Base-by-base conservation (phyloP, 345 rosid genomes). In the Citrus maxima region DNA sequence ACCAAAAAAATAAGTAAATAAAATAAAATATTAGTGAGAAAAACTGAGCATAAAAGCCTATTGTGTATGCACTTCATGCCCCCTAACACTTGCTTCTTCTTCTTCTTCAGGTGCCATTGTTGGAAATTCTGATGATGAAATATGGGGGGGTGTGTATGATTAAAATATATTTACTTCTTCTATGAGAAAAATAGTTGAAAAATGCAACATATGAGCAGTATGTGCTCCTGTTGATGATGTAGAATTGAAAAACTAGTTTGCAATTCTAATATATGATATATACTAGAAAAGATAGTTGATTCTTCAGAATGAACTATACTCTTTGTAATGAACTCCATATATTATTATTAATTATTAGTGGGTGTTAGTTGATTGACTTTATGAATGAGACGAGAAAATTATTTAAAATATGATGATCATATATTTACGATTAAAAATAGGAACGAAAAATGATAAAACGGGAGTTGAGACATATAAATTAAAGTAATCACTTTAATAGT, bases 51-150 rank as follows among this genome's bases (percentile, higher is more conserved):
- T n/a, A 18, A n/a, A 38, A 62, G 67, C 63, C 10, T 62, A 12
- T 28, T 74, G 1, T 10, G 6, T 64, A 46, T n/a, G 18, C 42
- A 27, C 21, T 75, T 62, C 34, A 22, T 22, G 60, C 42, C 10
- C 10, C 2, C 1, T 27, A 61, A 75, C 61, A 6, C 40, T 6
- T 32, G 5, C n/a, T n/a, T n/a, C 55, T 59, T 59, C 54, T 59
- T 18, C 60, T n/a, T 72, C 76, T 73, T 73, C 76, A 56, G 76
- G 65, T 28, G 61, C 40, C 42, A 32, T 54, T 5, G 62, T 22
- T 35, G 46, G 27, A 22, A 37, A 34, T 21, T 34, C 70, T 35
- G 46, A 35, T 34, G 25, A 16, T 64, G 69, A 66, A 66, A 10
- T 21, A 6, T 21, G 25, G 59, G 4, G 9, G 34, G 46, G 21